Base-by-base conservation (phyloP, 164 flowering plant genomes). In the Akebia trifoliata region DNA sequence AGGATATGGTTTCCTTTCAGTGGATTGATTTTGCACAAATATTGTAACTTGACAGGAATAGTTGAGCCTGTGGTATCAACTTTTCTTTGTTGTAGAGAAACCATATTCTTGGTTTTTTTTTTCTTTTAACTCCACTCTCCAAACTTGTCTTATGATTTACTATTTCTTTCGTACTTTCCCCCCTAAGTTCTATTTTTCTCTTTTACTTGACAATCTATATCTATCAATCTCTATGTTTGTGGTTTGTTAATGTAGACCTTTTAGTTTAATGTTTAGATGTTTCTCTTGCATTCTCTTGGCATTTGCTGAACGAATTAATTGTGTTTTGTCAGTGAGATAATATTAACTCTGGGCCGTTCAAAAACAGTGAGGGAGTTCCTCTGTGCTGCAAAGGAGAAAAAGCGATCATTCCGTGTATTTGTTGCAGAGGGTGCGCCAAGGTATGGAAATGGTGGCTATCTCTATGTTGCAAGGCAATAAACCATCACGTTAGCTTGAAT, bases 371-470 rank as follows among this genome's bases (percentile, higher is more conserved):
- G 78, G 74, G 93, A 94, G 57, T 94, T 90, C 74, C 91, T 94
- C 31, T 88, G 82, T 78, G 97, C 97, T 59, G 99, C 99, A 38
- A 94, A 88, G 69, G 98, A 89, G 78, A 94, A 90, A 64, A 86
- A 85, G 60, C 74, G 99, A 64, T 86, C 96, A 30, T 94, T 94
- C 55, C 83, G 92, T 22, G 99, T 94, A 39, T 90, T 87, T 80
- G 88, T 94, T 52, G 97, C 97, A 1, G 99, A 94, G 70, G 99
- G 99, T 57, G 97, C 96, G 72, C 99, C 99, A 39, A 94, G 97
- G 99, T 94, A 26, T 55, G 83, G 30, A 34, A 15, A 24, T 40
- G 8, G 15, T 58, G 24, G 14, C 58, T 56, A 31, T 9, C 55
- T 28, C 1, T 53, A 32, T 53, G 22, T 67, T 51, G 43, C 4